Base-by-base conservation (phyloP, 176 grass and related monocot genomes). In the Areca catechu region DNA sequence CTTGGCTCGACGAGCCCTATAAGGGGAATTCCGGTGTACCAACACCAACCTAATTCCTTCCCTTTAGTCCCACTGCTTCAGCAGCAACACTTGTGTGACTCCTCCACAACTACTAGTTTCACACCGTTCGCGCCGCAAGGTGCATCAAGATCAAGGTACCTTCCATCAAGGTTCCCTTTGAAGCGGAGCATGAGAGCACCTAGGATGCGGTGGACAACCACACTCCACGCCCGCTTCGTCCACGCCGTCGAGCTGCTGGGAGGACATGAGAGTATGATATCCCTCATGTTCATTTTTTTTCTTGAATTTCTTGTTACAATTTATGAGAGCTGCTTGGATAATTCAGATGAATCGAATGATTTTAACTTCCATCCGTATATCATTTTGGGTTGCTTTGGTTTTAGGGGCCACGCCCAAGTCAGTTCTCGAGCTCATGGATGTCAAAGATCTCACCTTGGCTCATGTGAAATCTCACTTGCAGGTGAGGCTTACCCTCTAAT, bases 401-500 rank as follows among this genome's bases (percentile, higher is more conserved):
- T 50, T 34, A 79, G 69, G 76, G 63, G 76, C 76, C 22, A 79
- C 76, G 22, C 76, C 76, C 27, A 79, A 79, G 58, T 79, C 76
- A 6, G 76, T 79, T 51, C 69, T 79, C 29, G 76, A 79, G 76
- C 76, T 79, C 4, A 79, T 79, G 76, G 76, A 79, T 67, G 76
- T 79, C 27, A 79, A 79, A 64, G 76, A 79, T 61, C 76, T 79
- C 68, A 79, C 76, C 76, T 72, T 79, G 76, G 76, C 76, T 22
- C 76, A 79, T 56, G 76, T 79, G 69, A 79, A 79, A 20, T 79
- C 76, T 67, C 76, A 79, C 50, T 61, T 79, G 76, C 76, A 79
- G 69, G 68, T 70, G 2, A 51, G 24, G 10, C 15, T 4, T 29
- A 22, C 24, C 4, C 24, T 29, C 22, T 15, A 58, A 58, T n/a